Percentiles rank a stretch among this genome's conserved stretches.
Evolutionary conservation across 73 alveolate species (phyloP).

Genomic region (Stentor coeruleus): DNA sequence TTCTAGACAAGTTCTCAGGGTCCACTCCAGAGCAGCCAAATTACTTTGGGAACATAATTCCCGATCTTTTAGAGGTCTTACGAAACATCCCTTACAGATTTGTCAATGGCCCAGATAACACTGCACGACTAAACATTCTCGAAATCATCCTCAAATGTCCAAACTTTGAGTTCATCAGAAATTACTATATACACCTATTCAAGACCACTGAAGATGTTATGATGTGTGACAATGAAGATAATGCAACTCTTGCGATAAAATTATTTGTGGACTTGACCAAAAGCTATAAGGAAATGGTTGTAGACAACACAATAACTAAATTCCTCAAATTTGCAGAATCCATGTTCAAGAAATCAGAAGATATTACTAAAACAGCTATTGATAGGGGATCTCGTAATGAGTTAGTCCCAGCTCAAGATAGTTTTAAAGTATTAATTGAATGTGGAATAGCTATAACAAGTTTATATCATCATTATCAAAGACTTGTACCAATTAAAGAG

Average conservation of each 20-base stretch:
- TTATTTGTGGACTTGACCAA: neutral
- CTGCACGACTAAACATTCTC: slow-evolving; percentile 11
- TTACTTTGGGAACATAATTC: neutral
- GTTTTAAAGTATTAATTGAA: slow-evolving; percentile 12
- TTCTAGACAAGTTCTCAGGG: slow-evolving; percentile 8
- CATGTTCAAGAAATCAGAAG: slow-evolving; percentile 1
- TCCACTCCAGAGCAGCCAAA: slow-evolving; percentile 21
- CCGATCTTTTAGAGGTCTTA: neutral
- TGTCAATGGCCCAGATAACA: slow-evolving; percentile 11
- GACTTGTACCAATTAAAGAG: slow-evolving; percentile 16
- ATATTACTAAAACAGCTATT: neutral
- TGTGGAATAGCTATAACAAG: slow-evolving; percentile 10
- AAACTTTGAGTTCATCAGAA: neutral
- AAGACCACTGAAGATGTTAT: slow-evolving; percentile 18
- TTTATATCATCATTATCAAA: neutral
- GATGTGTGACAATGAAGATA: slow-evolving; percentile 2
- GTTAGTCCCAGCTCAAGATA: neutral
- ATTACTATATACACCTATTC: slow-evolving; percentile 7
- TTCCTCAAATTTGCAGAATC: slow-evolving; percentile 10
- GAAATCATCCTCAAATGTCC: slow-evolving; percentile 16
- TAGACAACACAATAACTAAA: neutral
- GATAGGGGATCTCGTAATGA: neutral
- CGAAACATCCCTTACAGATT: neutral
- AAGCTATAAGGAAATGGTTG: slow-evolving; percentile 7
- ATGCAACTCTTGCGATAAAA: slow-evolving; percentile 9